These are phyloP conservation scores for Neurospora sp. DNA, from an alignment of 495 filamentous ascomycete species.

Conservation along the genomic window DNA sequence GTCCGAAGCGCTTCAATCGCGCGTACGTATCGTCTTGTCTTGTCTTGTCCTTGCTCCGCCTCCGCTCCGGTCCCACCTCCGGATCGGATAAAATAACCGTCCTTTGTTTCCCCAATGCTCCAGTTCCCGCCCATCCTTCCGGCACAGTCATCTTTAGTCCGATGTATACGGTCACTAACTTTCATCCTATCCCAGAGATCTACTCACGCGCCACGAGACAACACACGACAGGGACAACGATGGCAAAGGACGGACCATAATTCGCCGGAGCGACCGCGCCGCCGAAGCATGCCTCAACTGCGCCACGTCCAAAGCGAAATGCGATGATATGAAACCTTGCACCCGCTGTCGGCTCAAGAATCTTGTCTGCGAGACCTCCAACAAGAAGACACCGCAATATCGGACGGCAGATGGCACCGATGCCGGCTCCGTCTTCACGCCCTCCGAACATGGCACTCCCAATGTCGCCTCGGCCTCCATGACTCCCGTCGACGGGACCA, in stretches of 20 bases:
- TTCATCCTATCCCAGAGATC: constrained; percentile 3
- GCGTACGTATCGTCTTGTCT: constrained; percentile 6
- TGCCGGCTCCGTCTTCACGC: background rate
- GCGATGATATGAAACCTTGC: constrained; percentile 20
- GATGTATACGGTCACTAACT: background rate
- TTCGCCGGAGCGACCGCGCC: constrained; percentile 13
- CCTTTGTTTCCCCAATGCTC: background rate
- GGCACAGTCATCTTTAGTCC: too few species aligned
- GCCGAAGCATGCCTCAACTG: constrained; percentile 14
- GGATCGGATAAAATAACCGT: background rate
- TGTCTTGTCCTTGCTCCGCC: background rate
- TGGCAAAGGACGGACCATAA: constrained; percentile 9
- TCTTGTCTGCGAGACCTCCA: constrained; percentile 7
- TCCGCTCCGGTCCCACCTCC: background rate
- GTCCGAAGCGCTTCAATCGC: constrained; percentile 17
- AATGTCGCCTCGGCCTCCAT: background rate
- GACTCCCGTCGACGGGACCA: background rate
- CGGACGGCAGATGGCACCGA: constrained; percentile 1
- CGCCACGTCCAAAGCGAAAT: constrained; percentile 15
- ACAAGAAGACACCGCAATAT: constrained; percentile 5
- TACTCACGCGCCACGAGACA: constrained; percentile 17
- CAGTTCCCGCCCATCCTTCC: background rate
- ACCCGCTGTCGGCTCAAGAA: constrained; percentile 11
- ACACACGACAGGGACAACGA: constrained; percentile 15
- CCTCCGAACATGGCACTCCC: background rate